phyloP scores from a whole-genome alignment of 768 basidiomycete species.

The Mrakia frigida region DNA sequence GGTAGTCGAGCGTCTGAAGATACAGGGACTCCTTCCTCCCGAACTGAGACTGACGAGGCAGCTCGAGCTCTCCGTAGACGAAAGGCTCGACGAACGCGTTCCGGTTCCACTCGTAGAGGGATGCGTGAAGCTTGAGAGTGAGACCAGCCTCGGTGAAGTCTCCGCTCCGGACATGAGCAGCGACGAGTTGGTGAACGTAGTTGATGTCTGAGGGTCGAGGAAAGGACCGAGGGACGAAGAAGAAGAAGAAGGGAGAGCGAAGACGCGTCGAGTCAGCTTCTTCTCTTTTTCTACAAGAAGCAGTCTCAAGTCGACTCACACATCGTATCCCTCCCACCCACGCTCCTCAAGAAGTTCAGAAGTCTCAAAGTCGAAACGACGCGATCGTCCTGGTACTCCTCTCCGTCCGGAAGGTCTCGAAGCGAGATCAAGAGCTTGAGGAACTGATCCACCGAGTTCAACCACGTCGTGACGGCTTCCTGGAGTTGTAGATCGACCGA shows the following conservation, averaged over 20 bases:
- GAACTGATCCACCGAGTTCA: constrained; percentile 87
- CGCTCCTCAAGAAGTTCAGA: constrained; percentile 89
- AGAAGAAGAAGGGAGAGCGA: too few relatives aligned
- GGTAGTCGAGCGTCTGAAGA: constrained; percentile 84
- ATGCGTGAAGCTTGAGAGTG: constrained; percentile 87
- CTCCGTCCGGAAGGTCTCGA: constrained; percentile 80
- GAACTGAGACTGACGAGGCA: constrained; percentile 90
- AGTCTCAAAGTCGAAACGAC: constrained; percentile 84
- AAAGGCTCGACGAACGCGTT: constrained; percentile 67
- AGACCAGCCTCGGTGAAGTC: constrained; percentile 90
- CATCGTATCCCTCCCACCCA: constrained; percentile 78
- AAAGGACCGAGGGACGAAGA: background rate
- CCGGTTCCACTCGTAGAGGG: constrained; percentile 85
- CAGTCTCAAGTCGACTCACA: background rate
- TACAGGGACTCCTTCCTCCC: constrained; percentile 89
- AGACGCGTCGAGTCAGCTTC: background rate
- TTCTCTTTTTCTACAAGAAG: background rate
- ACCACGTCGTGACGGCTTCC: constrained; percentile 65
- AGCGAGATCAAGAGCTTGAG: constrained; percentile 82
- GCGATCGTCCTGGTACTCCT: constrained; percentile 90
- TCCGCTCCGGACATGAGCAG: constrained; percentile 82
- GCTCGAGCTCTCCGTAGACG: constrained; percentile 53
- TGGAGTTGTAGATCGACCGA: constrained; percentile 74
- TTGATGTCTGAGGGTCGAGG: constrained; percentile 17
- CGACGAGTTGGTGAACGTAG: constrained; percentile 66